Percentiles rank a stretch among this genome's conserved stretches.
These are phyloP conservation scores for Dysphania ambrosioides DNA, from an alignment of 148 eudicot species.

Conservation along the genomic window DNA sequence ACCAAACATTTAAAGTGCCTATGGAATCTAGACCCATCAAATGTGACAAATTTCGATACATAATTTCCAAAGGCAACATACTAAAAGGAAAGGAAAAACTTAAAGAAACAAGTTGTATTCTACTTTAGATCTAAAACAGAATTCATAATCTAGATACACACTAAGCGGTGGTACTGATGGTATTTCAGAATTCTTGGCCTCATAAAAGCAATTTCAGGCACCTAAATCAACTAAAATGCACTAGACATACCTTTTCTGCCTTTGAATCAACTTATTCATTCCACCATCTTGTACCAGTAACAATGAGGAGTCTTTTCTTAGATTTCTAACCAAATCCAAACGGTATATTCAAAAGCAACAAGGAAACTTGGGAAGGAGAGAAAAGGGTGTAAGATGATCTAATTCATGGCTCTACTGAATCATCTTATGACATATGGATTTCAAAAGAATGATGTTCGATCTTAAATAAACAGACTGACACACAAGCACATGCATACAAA, in stretches of 20 bases:
- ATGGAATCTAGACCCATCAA: neutral
- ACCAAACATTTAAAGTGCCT: neutral
- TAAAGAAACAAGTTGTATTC: neutral
- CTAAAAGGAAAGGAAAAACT: neutral
- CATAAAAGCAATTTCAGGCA: neutral
- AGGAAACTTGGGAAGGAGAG: neutral
- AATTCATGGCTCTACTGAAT: neutral
- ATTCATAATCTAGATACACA: conserved; percentile 4
- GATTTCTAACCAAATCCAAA: neutral
- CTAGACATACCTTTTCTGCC: neutral
- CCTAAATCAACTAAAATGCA: neutral
- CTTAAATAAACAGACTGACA: neutral
- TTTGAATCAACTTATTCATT: neutral
- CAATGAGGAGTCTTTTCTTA: neutral
- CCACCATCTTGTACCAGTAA: neutral
- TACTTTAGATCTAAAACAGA: neutral
- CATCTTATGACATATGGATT: neutral
- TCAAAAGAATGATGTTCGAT: neutral
- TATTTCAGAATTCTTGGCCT: neutral
- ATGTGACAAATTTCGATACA: neutral
- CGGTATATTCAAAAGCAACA: neutral
- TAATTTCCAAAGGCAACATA: neutral
- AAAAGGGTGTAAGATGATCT: neutral
- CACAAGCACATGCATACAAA: neutral
- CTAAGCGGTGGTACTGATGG: neutral